Evolutionary conservation across 73 alveolate species (phyloP), one percentile per base, ranked within the genome.

Genomic region (Paraurostyla sp.): DNA sequence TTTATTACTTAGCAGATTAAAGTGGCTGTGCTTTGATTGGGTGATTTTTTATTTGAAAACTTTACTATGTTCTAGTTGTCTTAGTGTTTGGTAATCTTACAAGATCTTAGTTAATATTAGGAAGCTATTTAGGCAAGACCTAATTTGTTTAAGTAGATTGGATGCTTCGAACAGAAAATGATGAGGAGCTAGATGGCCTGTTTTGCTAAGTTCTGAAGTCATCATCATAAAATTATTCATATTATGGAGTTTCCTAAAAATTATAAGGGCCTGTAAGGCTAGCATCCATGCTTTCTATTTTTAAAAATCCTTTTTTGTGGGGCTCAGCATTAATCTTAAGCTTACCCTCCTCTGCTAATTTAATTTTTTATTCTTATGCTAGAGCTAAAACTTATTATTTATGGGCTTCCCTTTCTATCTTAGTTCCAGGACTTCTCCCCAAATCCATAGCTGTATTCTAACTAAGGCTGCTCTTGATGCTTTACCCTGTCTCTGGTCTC

Each of bases 401-500:
- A 15, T 38, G 33, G 13, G 23, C 13, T 40, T 65, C 82, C 41
- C 58, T 65, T 7, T 38, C 58, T 38, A 38, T 35, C 36, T 35
- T 65, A 1, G 35, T 11, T 7, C 6, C 4, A 30, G 58, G 13
- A 6, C 50, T 40, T 65, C 58, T 65, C 6, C 20, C 13, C 25
- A 65, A 38, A 65, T 65, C 82, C 7, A 22, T 16, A 20, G 41
- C 36, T 7, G 60, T 22, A 22, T 25, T 40, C 25, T 32, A 22
- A 6, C 50, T 18, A 0, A 65, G 16, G 23, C 40, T 22, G 25
- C 82, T 65, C 50, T 36, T 73, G 2, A 42, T 29, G 46, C 86
- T 73, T 25, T 40, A 73, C 22, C 49, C 71, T 3, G 71, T 73
- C 1, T 73, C 86, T 13, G 86, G 86, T 51, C 89, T 50, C 18